Evolutionary conservation across 1,284 basidiomycete species (phyloP), one percentile per base, ranked within the genome.

Genomic region (Trichosporon asahii): DNA sequence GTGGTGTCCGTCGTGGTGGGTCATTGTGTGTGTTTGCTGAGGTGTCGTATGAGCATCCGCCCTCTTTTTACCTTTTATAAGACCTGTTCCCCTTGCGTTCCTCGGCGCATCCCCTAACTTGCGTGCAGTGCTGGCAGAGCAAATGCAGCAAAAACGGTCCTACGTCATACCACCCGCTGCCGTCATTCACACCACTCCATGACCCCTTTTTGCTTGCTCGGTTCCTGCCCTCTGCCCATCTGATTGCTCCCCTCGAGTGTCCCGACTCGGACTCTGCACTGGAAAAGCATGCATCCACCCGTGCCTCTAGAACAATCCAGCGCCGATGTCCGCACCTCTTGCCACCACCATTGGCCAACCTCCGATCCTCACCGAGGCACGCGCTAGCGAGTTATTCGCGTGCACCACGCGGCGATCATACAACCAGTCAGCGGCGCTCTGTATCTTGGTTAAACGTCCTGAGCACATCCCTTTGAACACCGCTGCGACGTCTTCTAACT

Each of bases 1-100:
- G 69, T 73, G 72, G 72, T 73, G 72, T 40, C 67, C 44, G 23
- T 46, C 69, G 72, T 73, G 72, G 69, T 70, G 72, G 29, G 65
- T 63, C 72, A 73, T 73, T 23, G 14, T 61, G 57, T 23, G 18
- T n/a, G 18, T 61, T 12, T 18, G 18, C 57, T 31, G 29, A 60
- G 8, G 25, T n/a, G 29, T 31, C 27, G 18, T 31, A 18, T 12
- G 57, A 61, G 27, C 18, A 61, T 18, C 29, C 18, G 29, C 21
- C 12, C 21, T 18, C 9, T 18, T n/a, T 18, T 7, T 7, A 53
- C 18, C 49, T 53, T 53, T 53, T 61, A 61, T 61, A 61, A 15
- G 15, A 31, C 57, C 57, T 61, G 27, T 6, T 33, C 29, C 49
- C 9, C 23, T 25, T 21, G 7, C 31, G 6, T 23, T 49, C 46